Conservation (phyloP, 768 basidiomycete genomes). For the Mycena galopus region DNA sequence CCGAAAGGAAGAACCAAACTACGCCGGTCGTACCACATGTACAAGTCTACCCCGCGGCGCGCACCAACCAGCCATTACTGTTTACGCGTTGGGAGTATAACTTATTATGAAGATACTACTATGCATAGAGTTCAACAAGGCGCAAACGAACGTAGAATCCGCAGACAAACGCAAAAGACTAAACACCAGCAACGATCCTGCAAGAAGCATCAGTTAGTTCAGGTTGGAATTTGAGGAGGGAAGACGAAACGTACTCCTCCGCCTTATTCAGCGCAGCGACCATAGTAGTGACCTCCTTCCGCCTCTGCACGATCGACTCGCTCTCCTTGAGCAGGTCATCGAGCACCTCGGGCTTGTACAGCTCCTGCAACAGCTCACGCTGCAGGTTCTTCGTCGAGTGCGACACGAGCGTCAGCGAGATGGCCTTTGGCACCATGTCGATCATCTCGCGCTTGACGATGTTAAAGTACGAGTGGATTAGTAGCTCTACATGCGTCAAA, state of each 20-base stretch:
- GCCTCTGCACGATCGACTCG: constrained; percentile 87
- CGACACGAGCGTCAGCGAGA: constrained; percentile 90
- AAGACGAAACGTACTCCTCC: constrained; percentile 79
- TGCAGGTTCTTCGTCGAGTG: constrained; percentile 96
- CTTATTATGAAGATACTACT: constrained; percentile 28
- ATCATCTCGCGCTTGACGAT: constrained; percentile 99
- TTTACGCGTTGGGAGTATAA: neutral
- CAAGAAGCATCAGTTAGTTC: neutral
- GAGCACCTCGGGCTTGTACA: constrained; percentile 97
- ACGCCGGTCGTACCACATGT: neutral
- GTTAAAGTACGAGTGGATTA: constrained; percentile 97
- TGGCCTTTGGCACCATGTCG: constrained; percentile 98
- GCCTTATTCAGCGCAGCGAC: constrained; percentile 95
- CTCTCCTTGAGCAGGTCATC: constrained; percentile 96
- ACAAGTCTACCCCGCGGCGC: neutral
- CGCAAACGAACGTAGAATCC: neutral
- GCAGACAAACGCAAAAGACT: constrained; percentile 19
- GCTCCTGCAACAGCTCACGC: constrained; percentile 91
- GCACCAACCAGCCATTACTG: neutral
- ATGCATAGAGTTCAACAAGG: constrained; percentile 27
- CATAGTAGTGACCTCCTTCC: constrained; percentile 96
- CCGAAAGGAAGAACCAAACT: neutral
- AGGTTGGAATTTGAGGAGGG: constrained; percentile 29
- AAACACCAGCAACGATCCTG: constrained; percentile 78
- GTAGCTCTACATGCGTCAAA: constrained; percentile 72